Evolutionary conservation across 495 filamentous ascomycete genomes (phyloP).

Genomic region (Xylaria curta): DNA sequence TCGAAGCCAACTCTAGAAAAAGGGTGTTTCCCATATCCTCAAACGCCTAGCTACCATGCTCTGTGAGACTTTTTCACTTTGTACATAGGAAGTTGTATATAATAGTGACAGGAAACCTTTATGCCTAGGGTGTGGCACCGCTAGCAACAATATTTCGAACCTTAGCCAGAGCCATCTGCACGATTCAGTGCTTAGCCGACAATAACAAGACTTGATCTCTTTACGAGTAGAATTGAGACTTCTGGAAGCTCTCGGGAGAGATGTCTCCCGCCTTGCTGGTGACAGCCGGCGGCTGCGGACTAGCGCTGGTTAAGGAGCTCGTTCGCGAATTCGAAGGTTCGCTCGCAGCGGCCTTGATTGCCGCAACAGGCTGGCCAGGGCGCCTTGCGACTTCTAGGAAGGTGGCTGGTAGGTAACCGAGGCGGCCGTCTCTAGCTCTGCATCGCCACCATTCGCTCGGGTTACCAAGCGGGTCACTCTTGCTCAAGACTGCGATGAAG

Average conservation of each 20-base stretch:
- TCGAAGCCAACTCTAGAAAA: not conserved
- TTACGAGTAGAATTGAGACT: conserved; percentile 84
- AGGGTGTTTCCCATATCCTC: conserved; percentile 8
- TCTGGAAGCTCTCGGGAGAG: conserved; percentile 85
- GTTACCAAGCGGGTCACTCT: conserved; percentile 90
- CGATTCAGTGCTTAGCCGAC: not conserved
- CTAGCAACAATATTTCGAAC: not conserved
- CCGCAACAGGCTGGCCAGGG: conserved; percentile 49
- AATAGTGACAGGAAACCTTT: not conserved
- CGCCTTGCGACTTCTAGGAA: conserved; percentile 86
- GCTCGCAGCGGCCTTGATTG: conserved; percentile 64
- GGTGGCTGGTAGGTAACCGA: conserved; percentile 87
- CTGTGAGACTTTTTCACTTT: conserved; percentile 22
- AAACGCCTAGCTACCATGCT: conserved; percentile 28
- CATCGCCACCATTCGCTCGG: conserved; percentile 97
- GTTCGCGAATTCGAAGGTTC: conserved; percentile 54
- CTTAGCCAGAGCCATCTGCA: not conserved
- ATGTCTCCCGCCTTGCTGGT: conserved; percentile 71
- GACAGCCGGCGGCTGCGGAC: conserved; percentile 58
- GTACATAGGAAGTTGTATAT: conserved; percentile 30
- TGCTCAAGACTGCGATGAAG: conserved; percentile 90
- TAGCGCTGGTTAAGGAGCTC: conserved; percentile 54
- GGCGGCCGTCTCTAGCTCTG: conserved; percentile 84
- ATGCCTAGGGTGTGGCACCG: not conserved
- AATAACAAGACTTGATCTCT: not conserved